Conservation (phyloP, 202 grass and related monocot species). For the Panicum virgatum region DNA sequence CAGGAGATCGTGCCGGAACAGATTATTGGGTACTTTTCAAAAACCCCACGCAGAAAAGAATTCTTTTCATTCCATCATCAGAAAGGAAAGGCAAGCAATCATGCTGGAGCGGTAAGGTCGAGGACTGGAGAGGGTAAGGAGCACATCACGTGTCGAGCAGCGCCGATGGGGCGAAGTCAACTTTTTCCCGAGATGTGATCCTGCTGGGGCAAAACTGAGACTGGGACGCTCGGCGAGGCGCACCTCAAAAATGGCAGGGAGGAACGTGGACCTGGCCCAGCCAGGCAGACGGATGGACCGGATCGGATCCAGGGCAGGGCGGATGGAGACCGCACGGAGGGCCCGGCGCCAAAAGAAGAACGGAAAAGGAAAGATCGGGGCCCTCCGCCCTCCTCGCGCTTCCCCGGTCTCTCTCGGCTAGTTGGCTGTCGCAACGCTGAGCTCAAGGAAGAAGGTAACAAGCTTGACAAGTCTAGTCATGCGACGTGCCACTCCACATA, state of each 20-base stretch:
- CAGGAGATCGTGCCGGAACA: not conserved
- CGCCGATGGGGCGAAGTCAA: not conserved
- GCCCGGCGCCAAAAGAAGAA: not conserved
- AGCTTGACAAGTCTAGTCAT: constrained; percentile 1
- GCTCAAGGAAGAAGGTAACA: not conserved
- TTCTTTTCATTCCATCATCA: not conserved
- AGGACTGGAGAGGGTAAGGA: not conserved
- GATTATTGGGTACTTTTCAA: not conserved
- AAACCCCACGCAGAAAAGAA: too few relatives aligned
- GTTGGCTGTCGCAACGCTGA: not conserved
- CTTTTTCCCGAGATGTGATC: constrained; percentile 14
- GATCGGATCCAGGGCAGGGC: too few relatives aligned
- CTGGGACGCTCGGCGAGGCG: not conserved
- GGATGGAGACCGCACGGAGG: not conserved
- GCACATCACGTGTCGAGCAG: constrained; percentile 13
- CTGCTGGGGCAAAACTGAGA: constrained; percentile 4
- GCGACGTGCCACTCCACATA: not conserved
- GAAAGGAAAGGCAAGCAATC: not conserved
- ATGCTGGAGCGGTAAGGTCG: not conserved
- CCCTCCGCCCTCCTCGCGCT: not conserved
- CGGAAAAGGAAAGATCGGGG: not conserved
- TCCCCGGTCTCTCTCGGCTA: not conserved
- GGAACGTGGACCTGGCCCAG: constrained; percentile 26
- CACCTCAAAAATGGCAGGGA: constrained; percentile 5
- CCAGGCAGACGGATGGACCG: not conserved